Percentiles rank a stretch among this genome's conserved stretches.
These are phyloP conservation scores for Spathaspora arborariae DNA, from an alignment of 805 yeast genomes.

Conservation along the genomic window DNA sequence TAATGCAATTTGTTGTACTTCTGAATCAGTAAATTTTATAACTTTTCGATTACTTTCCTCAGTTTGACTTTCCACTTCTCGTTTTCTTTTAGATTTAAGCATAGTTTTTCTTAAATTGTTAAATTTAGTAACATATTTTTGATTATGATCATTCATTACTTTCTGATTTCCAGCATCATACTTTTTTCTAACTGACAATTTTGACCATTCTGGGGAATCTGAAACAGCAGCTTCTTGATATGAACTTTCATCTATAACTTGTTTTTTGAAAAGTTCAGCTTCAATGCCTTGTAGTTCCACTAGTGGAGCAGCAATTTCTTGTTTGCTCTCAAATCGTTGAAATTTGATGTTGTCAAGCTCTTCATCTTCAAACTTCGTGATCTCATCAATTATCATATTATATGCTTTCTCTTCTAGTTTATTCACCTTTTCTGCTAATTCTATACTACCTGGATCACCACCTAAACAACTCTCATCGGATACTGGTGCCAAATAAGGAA, in stretches of 20 bases:
- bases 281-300: background rate
- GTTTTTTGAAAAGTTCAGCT: background rate
- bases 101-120: slow-evolving; percentile 4
- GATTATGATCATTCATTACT: slow-evolving; percentile 14
- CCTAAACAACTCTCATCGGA: slow-evolving; percentile 6
- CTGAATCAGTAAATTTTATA: background rate
- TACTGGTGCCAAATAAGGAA: slow-evolving; percentile 7
- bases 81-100: background rate
- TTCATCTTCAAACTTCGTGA: slow-evolving; percentile 17
- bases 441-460: background rate
- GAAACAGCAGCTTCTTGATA: background rate
- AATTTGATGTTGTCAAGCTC: slow-evolving; percentile 31
- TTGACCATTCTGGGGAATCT: slow-evolving; percentile 6
- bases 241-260: background rate
- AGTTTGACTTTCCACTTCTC: slow-evolving; percentile 7
- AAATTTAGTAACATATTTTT: slow-evolving; percentile 15
- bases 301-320: background rate
- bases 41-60: slow-evolving; percentile 4
- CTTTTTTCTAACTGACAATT: slow-evolving; percentile 20
- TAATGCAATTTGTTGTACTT: background rate
- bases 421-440: background rate
- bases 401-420: background rate
- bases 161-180: slow-evolving; percentile 14
- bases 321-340: slow-evolving; percentile 22
- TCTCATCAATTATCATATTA: slow-evolving; percentile 14